Evolutionary conservation across 2,329 filamentous ascomycete species (phyloP).

Genomic region (Plenodomus lindquistii): DNA sequence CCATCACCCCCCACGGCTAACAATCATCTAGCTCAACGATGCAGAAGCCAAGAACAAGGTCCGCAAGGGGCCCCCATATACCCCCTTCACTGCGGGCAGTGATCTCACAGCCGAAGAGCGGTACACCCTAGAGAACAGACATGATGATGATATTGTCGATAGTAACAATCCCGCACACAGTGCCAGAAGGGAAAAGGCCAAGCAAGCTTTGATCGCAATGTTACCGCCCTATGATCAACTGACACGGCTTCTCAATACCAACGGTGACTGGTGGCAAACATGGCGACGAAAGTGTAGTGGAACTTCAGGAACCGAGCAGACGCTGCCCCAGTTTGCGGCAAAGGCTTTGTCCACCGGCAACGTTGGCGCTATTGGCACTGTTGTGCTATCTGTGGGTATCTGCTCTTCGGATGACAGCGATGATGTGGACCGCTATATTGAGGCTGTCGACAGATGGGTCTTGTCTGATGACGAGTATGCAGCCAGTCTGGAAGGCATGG

Average conservation of each 20-base stretch:
- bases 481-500: conserved; percentile 57
- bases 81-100: conserved; percentile 19
- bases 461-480: conserved; percentile 55
- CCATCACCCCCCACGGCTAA: conserved; percentile 10
- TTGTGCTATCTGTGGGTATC: conserved; percentile 45
- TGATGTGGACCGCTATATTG: conserved; percentile 53
- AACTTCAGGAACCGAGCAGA: conserved; percentile 45
- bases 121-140: conserved; percentile 36
- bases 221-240: conserved; percentile 43
- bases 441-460: conserved; percentile 53
- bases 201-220: conserved; percentile 39
- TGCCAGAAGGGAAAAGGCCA: conserved; percentile 41
- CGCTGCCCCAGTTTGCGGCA: conserved; percentile 47
- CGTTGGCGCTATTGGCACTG: conserved; percentile 43
- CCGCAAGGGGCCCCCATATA: conserved; percentile 23
- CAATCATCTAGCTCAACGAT: conserved; percentile 36
- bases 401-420: conserved; percentile 48
- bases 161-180: conserved; percentile 21
- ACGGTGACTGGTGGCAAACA: conserved; percentile 49
- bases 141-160: conserved; percentile 32
- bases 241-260: conserved; percentile 36
- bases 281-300: conserved; percentile 50
- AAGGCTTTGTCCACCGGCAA: conserved; percentile 51
- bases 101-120: conserved; percentile 18
- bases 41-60: conserved; percentile 37